Evolutionary conservation across 2,329 filamentous ascomycete genomes (phyloP), one percentile per base, ranked within the genome.

Genomic region (Monosporascus sp.): DNA sequence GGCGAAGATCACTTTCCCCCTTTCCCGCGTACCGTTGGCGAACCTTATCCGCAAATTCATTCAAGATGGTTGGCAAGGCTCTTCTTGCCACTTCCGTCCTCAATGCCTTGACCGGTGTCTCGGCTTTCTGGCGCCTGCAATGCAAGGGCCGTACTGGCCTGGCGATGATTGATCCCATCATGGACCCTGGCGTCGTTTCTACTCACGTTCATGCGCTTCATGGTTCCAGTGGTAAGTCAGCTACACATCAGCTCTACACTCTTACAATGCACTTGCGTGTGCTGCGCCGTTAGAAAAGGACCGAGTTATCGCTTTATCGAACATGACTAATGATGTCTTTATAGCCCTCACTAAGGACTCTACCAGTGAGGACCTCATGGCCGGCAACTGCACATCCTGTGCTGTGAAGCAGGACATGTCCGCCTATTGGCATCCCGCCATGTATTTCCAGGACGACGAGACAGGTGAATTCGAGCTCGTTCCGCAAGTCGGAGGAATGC

Each of bases 71-170:
- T 35, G 38, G 54, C 8, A 65, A 64, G 44, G 51, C 61, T 41
- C 54, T 70, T n/a, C 53, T 57, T 35, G 50, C 61, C n/a, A 45
- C 64, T 20, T 57, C 65, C 51, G 59, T 70, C 44, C 60, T 69
- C 44, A 62, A 66, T 60, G 58, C 60, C 48, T 65, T 72, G 38
- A 66, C 67, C 41, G 60, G 72, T 53, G 78, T 76, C 47, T 67
- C 79, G 61, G 91, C 88, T 55, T 96, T 96, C 72, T 96, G 89
- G 89, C 89, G 91, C 67, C 88, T 96, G 80, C 87, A 90, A 63
- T 96, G 91, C 71, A 87, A 82, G 61, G 85, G 84, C 52, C 79
- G 81, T 47, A 77, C 85, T 59, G 89, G 85, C 57, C 69, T 89
- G 53, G 87, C 84, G 49, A 82, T 89, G 53, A 76, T 96, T 41